Evolutionary conservation across 2,329 filamentous ascomycete species (phyloP).

Genomic region (Fusarium penzigii): DNA sequence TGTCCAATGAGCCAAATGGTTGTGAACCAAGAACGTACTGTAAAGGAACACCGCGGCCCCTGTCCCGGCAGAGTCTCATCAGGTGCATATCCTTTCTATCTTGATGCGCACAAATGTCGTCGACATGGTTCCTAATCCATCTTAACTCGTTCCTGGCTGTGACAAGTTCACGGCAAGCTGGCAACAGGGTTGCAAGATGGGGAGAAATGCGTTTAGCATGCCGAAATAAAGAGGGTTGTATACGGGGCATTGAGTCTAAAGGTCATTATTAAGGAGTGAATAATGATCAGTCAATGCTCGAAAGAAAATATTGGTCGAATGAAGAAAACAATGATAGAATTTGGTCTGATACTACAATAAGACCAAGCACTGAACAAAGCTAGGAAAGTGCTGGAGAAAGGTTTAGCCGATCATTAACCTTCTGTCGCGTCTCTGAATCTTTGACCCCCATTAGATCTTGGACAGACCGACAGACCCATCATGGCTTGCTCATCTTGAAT

Average conservation of each 20-base stretch:
- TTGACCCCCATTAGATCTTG: slow-evolving; percentile 13
- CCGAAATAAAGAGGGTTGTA: slow-evolving; percentile 58
- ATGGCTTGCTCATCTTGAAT: not conserved
- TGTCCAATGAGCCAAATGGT: slow-evolving; percentile 82
- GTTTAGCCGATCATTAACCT: slow-evolving; percentile 35
- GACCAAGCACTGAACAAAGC: too few species aligned
- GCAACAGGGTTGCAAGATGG: slow-evolving; percentile 61
- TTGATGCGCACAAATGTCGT: slow-evolving; percentile 23
- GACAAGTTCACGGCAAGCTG: slow-evolving; percentile 61
- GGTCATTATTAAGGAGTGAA: slow-evolving; percentile 13
- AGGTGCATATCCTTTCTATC: slow-evolving; percentile 28
- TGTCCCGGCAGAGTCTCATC: slow-evolving; percentile 46
- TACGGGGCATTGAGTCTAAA: slow-evolving; percentile 57
- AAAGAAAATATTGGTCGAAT: not conserved
- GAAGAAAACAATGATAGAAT: too few species aligned
- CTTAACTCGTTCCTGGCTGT: slow-evolving; percentile 69
- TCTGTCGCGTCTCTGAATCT: slow-evolving; percentile 14
- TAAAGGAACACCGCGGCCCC: slow-evolving; percentile 69
- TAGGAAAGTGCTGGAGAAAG: not conserved
- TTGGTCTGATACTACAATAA: too few species aligned
- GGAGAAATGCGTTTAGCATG: slow-evolving; percentile 55
- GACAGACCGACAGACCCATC: slow-evolving; percentile 8
- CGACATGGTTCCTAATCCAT: slow-evolving; percentile 68
- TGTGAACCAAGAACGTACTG: slow-evolving; percentile 90
- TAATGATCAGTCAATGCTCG: too few species aligned